Evolutionary conservation across 352 stramenopile genomes (phyloP).

Genomic region (Pythium sukuiense): DNA sequence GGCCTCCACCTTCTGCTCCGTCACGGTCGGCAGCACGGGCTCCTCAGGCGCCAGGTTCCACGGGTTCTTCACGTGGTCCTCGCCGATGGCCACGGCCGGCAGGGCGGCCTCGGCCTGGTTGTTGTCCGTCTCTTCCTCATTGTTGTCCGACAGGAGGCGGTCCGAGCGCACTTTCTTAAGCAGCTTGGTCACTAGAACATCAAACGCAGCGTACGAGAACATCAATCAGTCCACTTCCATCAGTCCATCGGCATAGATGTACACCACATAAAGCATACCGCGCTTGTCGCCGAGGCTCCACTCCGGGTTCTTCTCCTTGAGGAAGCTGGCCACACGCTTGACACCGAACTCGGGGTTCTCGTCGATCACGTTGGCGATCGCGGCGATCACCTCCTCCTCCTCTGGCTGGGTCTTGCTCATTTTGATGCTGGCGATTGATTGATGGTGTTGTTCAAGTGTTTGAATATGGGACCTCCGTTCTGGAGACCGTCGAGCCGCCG

Average conservation of each 20-base stretch:
- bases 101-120: constrained; percentile 18
- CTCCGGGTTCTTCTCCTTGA: constrained; percentile 70
- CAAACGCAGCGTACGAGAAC: not conserved
- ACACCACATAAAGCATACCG: constrained; percentile 34
- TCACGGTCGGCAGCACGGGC: constrained; percentile 14
- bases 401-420: constrained; percentile 65
- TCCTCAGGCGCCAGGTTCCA: constrained; percentile 48
- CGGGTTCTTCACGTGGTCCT: constrained; percentile 33
- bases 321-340: constrained; percentile 56
- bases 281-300: constrained; percentile 75
- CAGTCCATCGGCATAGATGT: not conserved
- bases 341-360: constrained; percentile 68
- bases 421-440: constrained; percentile 10
- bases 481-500: constrained; percentile 2
- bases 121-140: constrained; percentile 13
- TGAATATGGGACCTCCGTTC: constrained; percentile 4
- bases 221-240: not conserved
- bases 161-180: constrained; percentile 67
- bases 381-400: constrained; percentile 59
- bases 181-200: constrained; percentile 57
- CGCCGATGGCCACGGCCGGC: constrained; percentile 6
- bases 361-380: constrained; percentile 54
- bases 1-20: constrained; percentile 21
- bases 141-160: constrained; percentile 17
- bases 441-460: not conserved